Evolutionary conservation across 768 basidiomycete genomes (phyloP).

Genomic region (Neoboletus brunneissimus): DNA sequence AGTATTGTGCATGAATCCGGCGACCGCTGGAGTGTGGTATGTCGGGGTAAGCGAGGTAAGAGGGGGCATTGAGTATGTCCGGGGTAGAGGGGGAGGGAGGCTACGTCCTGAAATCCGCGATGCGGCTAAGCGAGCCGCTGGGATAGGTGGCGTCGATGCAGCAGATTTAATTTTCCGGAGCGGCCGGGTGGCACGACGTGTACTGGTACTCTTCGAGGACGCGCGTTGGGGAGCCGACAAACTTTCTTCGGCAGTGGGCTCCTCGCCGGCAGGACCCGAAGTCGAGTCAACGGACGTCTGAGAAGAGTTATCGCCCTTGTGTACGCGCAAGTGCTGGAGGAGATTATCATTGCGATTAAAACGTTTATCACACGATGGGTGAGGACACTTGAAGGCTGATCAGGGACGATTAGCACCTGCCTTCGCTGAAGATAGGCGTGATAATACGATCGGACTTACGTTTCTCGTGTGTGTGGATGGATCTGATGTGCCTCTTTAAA

Average conservation of each 20-base stretch:
- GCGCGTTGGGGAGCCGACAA: conserved; percentile 25
- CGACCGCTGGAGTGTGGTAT: conserved; percentile 25
- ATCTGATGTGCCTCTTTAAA: conserved; percentile 71
- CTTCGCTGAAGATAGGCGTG: conserved; percentile 12
- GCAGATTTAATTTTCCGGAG: conserved; percentile 36
- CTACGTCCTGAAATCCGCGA: conserved; percentile 31
- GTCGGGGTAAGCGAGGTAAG: conserved; percentile 28
- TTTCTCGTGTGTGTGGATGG: conserved; percentile 75
- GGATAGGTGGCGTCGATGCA: conserved; percentile 35
- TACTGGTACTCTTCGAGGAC: conserved; percentile 18
- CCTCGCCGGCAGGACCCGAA: conserved; percentile 26
- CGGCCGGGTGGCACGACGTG: conserved; percentile 32
- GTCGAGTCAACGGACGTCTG: conserved; percentile 33
- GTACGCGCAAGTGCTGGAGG: conserved; percentile 73
- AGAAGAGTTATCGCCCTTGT: conserved; percentile 43
- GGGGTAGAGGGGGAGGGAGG: conserved; percentile 31
- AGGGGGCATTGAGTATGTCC: conserved; percentile 34
- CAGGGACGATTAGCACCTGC: conserved; percentile 24
- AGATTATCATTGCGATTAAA: conserved; percentile 83
- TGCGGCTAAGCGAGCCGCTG: conserved; percentile 33
- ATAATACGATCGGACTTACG: conserved; percentile 47
- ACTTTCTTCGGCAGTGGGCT: conserved; percentile 17
- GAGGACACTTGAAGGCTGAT: conserved; percentile 71
- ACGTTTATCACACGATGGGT: conserved; percentile 62
- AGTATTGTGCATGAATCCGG: conserved; percentile 35